Conservation (phyloP, 257 asterid genomes). For the Gardenia jasminoides region DNA sequence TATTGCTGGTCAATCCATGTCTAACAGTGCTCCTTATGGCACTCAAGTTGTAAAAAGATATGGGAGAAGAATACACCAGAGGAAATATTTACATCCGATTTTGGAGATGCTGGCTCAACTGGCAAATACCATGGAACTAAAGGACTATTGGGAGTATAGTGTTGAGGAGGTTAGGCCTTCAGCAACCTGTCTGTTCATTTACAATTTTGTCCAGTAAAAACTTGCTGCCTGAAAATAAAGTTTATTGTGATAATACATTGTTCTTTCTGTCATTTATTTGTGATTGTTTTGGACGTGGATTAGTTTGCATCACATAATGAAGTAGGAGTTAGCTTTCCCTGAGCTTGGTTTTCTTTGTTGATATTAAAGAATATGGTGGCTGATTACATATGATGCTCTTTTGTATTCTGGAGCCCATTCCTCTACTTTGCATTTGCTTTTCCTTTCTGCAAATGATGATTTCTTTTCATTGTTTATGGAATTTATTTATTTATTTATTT, state of each 20-base stretch:
- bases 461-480: neutral
- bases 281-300: neutral
- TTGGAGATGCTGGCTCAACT: constrained; percentile 59
- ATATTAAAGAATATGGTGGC: neutral
- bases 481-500: no score
- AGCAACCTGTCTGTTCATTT: neutral
- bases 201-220: neutral
- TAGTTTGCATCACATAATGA: neutral
- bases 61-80: constrained; percentile 41
- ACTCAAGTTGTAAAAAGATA: constrained; percentile 29
- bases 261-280: neutral
- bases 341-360: neutral
- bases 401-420: neutral
- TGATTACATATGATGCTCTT: neutral
- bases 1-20: constrained; percentile 48
- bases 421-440: neutral
- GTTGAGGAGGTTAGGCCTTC: constrained; percentile 66
- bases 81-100: constrained; percentile 42
- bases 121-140: constrained; percentile 62
- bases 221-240: neutral
- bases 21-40: constrained; percentile 35
- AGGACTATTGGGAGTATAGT: constrained; percentile 80
- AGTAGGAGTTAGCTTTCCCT: neutral
- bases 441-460: neutral
- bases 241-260: neutral